phyloP scores from a whole-genome alignment of 148 eudicot genomes.

The Suaeda aralocaspica region DNA sequence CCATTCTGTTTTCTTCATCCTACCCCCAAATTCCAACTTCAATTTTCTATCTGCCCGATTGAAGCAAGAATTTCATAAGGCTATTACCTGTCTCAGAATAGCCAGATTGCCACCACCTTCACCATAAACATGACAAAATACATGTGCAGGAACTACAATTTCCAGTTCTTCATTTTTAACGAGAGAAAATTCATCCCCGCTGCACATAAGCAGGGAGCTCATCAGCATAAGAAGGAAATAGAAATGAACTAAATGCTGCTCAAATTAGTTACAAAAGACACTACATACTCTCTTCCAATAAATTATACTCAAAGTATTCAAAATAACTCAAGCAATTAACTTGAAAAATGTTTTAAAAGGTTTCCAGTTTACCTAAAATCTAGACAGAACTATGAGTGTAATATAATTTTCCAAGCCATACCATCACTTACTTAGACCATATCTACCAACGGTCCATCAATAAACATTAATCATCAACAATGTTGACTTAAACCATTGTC shows the following conservation, averaged over 20 bases:
- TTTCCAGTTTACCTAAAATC: background rate
- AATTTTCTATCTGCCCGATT: no score
- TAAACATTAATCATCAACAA: no score
- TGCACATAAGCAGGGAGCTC: constrained; percentile 3
- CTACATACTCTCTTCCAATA: background rate
- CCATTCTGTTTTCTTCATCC: no score
- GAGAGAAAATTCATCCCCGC: constrained; percentile 11
- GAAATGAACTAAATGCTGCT: background rate
- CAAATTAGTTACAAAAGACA: background rate
- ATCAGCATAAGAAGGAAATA: background rate
- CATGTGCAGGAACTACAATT: constrained; percentile 12
- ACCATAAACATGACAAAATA: constrained; percentile 15
- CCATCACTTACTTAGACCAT: no score
- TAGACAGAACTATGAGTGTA: background rate
- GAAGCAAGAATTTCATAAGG: background rate
- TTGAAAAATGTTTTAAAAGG: background rate
- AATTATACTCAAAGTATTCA: background rate
- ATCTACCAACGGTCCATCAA: no score
- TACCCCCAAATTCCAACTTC: no score
- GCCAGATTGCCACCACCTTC: constrained; percentile 20
- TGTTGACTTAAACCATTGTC: no score
- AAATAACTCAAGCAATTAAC: background rate
- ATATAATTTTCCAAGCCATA: no score
- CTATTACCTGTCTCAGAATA: constrained; percentile 15
- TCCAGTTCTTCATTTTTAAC: constrained; percentile 18